Percentiles rank a stretch among this genome's conserved stretches.
phyloP scores from a whole-genome alignment of 306 rosid species.

The Parietaria judaica region DNA sequence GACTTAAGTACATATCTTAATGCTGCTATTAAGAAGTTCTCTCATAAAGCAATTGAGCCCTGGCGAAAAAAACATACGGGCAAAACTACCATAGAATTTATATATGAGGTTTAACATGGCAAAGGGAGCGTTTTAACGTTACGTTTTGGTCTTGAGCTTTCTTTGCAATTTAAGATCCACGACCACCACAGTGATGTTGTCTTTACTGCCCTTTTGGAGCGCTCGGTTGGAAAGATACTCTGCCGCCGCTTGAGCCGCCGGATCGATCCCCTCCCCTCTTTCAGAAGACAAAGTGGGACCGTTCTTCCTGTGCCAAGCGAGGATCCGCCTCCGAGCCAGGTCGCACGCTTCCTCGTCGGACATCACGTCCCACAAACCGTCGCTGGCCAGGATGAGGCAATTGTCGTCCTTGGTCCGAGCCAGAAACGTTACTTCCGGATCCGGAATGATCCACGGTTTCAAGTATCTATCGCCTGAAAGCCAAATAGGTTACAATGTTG shows the following conservation, averaged over 20 bases:
- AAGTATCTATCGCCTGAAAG: conserved; percentile 81
- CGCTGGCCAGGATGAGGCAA: conserved; percentile 82
- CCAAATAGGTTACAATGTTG: background rate
- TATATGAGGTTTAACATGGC: conserved; percentile 19
- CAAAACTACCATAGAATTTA: conserved; percentile 37
- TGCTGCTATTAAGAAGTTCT: conserved; percentile 22
- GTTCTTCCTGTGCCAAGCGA: conserved; percentile 80
- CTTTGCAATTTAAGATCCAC: conserved; percentile 85
- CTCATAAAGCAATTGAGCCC: conserved; percentile 44
- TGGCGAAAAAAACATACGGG: conserved; percentile 55
- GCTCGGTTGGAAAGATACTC: conserved; percentile 72
- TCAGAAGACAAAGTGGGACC: conserved; percentile 37
- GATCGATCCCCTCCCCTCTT: conserved; percentile 68
- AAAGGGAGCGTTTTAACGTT: conserved; percentile 32
- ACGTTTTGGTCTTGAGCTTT: conserved; percentile 69
- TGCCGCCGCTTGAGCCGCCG: conserved; percentile 90
- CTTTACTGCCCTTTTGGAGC: conserved; percentile 81
- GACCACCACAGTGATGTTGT: conserved; percentile 73
- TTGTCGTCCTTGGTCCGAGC: conserved; percentile 72
- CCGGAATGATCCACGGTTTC: conserved; percentile 90
- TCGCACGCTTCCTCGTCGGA: conserved; percentile 78
- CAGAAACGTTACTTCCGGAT: conserved; percentile 73
- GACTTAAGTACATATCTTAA: conserved; percentile 27
- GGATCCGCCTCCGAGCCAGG: conserved; percentile 64
- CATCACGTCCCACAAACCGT: conserved; percentile 92